Conservation (phyloP, 495 filamentous ascomycete species). For the Hyaloscypha hepaticicola region DNA sequence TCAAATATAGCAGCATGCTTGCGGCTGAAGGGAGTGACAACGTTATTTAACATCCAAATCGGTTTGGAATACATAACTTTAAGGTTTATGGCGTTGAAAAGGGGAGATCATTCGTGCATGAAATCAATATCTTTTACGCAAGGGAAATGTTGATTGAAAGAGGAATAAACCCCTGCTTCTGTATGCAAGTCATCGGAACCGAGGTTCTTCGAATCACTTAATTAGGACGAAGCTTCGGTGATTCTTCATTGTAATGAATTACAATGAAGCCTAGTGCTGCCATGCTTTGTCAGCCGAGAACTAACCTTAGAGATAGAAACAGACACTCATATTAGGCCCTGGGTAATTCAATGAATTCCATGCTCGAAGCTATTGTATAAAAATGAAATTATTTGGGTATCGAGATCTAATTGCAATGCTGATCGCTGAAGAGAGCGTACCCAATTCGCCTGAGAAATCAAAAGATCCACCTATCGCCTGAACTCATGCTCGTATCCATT, state of each 20-base stretch:
- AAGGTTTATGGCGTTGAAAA: constrained; percentile 4
- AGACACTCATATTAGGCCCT: not conserved
- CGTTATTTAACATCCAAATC: not conserved
- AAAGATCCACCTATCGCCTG: not conserved
- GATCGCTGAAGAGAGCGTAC: not conserved
- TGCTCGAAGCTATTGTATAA: constrained; percentile 1
- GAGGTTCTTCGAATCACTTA: no score
- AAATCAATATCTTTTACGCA: no score
- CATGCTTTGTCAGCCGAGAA: no score
- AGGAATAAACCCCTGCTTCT: no score
- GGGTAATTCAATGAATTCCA: not conserved
- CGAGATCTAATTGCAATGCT: not conserved
- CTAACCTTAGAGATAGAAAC: not conserved
- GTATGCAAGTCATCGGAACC: no score
- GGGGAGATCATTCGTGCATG: not conserved
- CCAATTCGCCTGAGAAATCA: constrained; percentile 1
- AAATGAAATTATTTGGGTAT: constrained; percentile 2
- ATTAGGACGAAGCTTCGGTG: no score
- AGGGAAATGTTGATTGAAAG: no score
- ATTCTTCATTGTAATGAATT: no score
- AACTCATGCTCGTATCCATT: not conserved
- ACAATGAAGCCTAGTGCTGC: no score
- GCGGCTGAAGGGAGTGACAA: not conserved
- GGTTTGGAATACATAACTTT: no score
- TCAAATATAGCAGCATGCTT: not conserved